Conservation (phyloP, 306 rosid species). For the Cotoneaster glaucophyllus region DNA sequence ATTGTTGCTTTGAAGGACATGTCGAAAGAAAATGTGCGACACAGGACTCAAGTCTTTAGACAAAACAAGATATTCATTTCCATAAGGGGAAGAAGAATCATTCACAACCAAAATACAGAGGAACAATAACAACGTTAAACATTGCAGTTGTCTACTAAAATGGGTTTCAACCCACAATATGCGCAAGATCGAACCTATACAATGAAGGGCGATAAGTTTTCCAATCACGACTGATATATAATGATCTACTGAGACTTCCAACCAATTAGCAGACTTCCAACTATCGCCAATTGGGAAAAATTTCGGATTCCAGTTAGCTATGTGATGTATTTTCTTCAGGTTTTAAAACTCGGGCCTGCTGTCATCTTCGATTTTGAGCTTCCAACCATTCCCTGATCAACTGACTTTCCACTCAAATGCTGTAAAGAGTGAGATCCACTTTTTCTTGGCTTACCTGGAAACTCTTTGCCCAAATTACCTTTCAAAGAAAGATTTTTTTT, state of each 20-base stretch:
- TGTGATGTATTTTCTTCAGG: conserved; percentile 24
- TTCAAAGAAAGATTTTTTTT: conserved; percentile 60
- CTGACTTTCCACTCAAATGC: conserved; percentile 39
- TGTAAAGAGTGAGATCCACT: conserved; percentile 42
- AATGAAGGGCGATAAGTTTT: conserved; percentile 8
- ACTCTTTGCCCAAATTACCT: conserved; percentile 51
- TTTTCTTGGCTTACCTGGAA: conserved; percentile 59
- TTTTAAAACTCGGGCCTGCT: conserved; percentile 36
- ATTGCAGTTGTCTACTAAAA: conserved; percentile 7
- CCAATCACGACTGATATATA: conserved; percentile 17
- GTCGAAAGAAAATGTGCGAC: not conserved
- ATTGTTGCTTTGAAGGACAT: not conserved
- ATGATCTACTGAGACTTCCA: conserved; percentile 16
- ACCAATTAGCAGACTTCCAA: conserved; percentile 17
- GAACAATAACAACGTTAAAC: not conserved
- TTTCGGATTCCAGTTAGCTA: conserved; percentile 13
- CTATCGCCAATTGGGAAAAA: not conserved
- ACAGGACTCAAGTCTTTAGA: not conserved
- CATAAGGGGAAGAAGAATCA: not conserved
- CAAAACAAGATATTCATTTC: not conserved
- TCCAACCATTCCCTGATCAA: conserved; percentile 44
- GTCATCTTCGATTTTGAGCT: conserved; percentile 42
- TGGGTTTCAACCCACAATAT: conserved; percentile 1
- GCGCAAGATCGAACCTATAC: conserved; percentile 19
- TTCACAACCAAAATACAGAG: conserved; percentile 4